Conservation (phyloP, 2,329 filamentous ascomycete genomes). For the Trichoderma asperellum region DNA sequence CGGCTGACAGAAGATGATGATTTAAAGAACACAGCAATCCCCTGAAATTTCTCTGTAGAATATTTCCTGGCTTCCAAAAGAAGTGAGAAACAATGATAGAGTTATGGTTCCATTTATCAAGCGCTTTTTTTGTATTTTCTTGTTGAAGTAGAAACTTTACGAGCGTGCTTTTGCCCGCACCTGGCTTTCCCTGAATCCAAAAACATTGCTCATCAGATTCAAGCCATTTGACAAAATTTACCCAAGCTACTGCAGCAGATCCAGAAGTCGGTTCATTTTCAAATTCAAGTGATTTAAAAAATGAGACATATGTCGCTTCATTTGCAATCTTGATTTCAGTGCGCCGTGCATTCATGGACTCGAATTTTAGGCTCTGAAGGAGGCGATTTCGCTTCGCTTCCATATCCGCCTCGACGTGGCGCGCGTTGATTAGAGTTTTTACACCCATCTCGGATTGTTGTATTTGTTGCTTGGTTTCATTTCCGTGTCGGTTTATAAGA, state of each 20-base stretch:
- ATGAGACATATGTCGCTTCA: background rate
- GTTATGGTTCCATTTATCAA: background rate
- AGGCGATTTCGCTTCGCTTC: background rate
- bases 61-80: background rate
- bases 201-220: background rate
- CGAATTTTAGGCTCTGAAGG: background rate
- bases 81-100: background rate
- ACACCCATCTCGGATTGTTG: background rate
- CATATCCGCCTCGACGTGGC: background rate
- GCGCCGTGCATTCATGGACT: background rate
- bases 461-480: background rate
- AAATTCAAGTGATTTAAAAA: background rate
- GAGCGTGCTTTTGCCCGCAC: background rate
- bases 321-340: background rate
- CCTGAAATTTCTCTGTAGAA: background rate
- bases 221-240: background rate
- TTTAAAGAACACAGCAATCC: background rate
- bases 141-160: background rate
- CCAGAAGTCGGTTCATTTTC: too few relatives aligned
- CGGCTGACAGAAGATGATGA: background rate
- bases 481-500: background rate
- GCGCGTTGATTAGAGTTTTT: background rate
- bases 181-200: constrained; percentile 5
- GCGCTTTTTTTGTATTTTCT: background rate
- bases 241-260: background rate